Percentiles rank a stretch among this genome's conserved stretches.
These are phyloP conservation scores for Ceriops decandra DNA, from an alignment of 345 rosid species.

Conservation along the genomic window DNA sequence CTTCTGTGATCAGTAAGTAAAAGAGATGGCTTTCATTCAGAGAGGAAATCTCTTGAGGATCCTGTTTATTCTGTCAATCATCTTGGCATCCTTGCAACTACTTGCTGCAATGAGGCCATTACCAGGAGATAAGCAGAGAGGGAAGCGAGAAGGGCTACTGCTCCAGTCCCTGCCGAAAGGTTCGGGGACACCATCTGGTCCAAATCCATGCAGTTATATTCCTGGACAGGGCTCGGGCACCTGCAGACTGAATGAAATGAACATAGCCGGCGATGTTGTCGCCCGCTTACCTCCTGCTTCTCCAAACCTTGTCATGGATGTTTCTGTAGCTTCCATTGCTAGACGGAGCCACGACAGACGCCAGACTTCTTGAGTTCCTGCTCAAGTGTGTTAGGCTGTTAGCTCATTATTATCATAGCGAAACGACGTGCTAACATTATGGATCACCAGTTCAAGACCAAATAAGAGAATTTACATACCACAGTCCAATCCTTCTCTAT, in stretches of 20 bases:
- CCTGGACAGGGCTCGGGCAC: neutral
- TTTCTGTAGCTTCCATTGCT: neutral
- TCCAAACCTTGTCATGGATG: neutral
- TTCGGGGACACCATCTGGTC: neutral
- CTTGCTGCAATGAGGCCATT: too few relatives aligned
- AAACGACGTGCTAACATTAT: too few relatives aligned
- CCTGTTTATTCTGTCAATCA: too few relatives aligned
- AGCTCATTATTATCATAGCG: too few relatives aligned
- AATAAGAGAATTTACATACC: too few relatives aligned
- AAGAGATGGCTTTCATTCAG: too few relatives aligned
- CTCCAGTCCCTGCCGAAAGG: neutral
- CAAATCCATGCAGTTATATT: neutral
- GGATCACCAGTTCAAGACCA: too few relatives aligned
- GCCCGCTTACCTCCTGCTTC: neutral
- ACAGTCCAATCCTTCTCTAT: too few relatives aligned
- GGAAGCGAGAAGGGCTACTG: neutral
- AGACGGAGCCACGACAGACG: neutral
- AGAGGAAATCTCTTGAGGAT: too few relatives aligned
- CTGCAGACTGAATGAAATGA: neutral
- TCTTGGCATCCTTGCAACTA: too few relatives aligned
- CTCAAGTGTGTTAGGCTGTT: neutral
- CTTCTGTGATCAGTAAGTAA: too few relatives aligned
- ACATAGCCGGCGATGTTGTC: neutral
- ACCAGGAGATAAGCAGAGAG: too few relatives aligned
- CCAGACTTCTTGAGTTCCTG: neutral